Conservation (phyloP, 805 yeast species). For the Candida sithepensis region DNA sequence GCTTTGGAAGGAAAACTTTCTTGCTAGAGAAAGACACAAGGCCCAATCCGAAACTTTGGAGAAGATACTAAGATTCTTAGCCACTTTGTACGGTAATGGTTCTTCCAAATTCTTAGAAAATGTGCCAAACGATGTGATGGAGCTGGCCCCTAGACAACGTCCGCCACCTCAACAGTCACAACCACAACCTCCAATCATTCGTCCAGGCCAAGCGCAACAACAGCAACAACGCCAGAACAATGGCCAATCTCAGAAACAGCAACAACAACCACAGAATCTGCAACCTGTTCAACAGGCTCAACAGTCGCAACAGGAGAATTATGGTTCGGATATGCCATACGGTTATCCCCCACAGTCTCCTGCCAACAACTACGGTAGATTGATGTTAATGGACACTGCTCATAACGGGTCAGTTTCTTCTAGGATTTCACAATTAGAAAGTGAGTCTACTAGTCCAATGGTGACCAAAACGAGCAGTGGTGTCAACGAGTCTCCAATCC, state of each 20-base stretch:
- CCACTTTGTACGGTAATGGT: constrained; percentile 72
- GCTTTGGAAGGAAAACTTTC: constrained; percentile 85
- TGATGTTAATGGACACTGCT: constrained; percentile 29
- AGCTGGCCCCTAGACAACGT: constrained; percentile 11
- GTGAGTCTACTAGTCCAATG: neutral
- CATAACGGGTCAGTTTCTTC: constrained; percentile 16
- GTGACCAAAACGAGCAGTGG: constrained; percentile 3
- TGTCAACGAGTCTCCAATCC: constrained; percentile 23
- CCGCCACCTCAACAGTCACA: constrained; percentile 1
- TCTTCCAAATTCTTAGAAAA: constrained; percentile 37
- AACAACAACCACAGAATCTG: constrained; percentile 1
- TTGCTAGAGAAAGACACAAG: constrained; percentile 80
- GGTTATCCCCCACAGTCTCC: constrained; percentile 12
- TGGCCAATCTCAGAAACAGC: constrained; percentile 5
- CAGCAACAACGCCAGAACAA: constrained; percentile 7
- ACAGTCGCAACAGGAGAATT: constrained; percentile 7
- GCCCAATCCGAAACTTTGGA: constrained; percentile 86
- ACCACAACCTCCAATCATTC: constrained; percentile 2
- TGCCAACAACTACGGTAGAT: constrained; percentile 11
- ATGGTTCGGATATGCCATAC: constrained; percentile 9
- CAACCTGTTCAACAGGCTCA: constrained; percentile 2
- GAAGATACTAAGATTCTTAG: constrained; percentile 80
- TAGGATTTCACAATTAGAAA: constrained; percentile 3
- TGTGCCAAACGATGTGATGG: constrained; percentile 17
- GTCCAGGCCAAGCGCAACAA: constrained; percentile 6